phyloP scores from a whole-genome alignment of 1,284 basidiomycete species.

The Apiotrichum laibachii region DNA sequence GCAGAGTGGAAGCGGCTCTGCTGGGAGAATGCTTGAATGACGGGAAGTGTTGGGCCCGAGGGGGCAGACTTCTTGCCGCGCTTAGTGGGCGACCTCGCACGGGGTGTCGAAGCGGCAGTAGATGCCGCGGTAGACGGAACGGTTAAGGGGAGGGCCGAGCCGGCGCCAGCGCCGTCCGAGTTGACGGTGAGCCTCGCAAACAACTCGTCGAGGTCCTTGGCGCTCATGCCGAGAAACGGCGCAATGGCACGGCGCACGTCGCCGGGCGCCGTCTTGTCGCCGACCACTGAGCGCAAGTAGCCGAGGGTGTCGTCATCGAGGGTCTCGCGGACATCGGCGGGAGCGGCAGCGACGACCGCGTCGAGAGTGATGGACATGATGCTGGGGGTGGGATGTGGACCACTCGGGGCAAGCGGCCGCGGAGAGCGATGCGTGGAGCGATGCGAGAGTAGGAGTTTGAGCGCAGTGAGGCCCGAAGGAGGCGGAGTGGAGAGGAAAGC shows the following conservation, averaged over 20 bases:
- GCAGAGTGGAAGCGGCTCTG: slow-evolving; percentile 57
- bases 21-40: slow-evolving; percentile 29
- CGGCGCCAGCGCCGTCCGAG: neutral
- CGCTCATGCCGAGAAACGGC: slow-evolving; percentile 18
- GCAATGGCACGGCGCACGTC: slow-evolving; percentile 12
- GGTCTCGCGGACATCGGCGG: slow-evolving; percentile 15
- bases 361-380: slow-evolving; percentile 12
- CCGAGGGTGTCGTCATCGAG: slow-evolving; percentile 17
- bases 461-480: no score
- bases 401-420: no score
- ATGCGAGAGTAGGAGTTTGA: no score
- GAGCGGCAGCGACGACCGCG: slow-evolving; percentile 13
- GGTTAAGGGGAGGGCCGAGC: no score
- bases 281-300: slow-evolving; percentile 11
- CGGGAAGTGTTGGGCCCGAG: neutral
- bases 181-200: slow-evolving; percentile 9
- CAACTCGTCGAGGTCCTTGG: slow-evolving; percentile 12
- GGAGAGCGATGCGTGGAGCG: no score
- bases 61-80: neutral
- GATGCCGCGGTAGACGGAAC: neutral
- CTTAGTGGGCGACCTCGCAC: neutral
- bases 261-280: slow-evolving; percentile 2
- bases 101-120: neutral
- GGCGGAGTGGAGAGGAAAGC: no score
- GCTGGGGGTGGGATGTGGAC: no score